These are phyloP conservation scores for Sporobolomyces pararoseus DNA, from an alignment of 768 basidiomycete species.

Conservation along the genomic window DNA sequence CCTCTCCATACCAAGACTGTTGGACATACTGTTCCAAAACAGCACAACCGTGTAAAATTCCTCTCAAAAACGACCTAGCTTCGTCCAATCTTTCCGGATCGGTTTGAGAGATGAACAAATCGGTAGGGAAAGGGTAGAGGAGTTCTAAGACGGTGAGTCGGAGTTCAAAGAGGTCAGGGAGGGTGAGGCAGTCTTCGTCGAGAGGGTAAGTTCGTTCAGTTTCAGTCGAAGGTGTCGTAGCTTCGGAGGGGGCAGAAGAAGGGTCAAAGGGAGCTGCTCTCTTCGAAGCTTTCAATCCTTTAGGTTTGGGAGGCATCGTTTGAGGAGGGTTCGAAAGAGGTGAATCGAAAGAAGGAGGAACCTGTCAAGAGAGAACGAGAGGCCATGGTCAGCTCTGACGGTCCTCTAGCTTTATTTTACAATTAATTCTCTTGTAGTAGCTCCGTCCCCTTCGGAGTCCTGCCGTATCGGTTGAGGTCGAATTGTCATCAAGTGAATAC, in stretches of 20 bases:
- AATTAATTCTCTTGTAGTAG: too few relatives aligned
- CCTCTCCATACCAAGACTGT: neutral
- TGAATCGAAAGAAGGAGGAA: neutral
- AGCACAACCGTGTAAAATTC: conserved; percentile 39
- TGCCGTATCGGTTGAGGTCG: too few relatives aligned
- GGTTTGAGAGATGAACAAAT: neutral
- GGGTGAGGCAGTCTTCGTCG: conserved; percentile 40
- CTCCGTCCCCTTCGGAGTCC: too few relatives aligned
- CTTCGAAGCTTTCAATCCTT: conserved; percentile 37
- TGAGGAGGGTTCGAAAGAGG: neutral
- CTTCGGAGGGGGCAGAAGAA: neutral
- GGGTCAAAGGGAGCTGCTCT: conserved; percentile 29
- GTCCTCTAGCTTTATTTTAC: too few relatives aligned
- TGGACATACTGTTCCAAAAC: conserved; percentile 21
- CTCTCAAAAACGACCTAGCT: conserved; percentile 30
- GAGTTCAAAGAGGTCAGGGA: conserved; percentile 39
- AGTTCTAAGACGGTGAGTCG: conserved; percentile 24
- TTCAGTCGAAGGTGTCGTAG: neutral
- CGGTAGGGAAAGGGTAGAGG: conserved; percentile 27
- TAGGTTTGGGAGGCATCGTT: conserved; percentile 33
- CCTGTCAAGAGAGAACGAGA: too few relatives aligned
- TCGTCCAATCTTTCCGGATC: conserved; percentile 29
- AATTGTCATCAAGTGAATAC: too few relatives aligned
- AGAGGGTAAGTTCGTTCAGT: conserved; percentile 33
- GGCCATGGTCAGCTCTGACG: too few relatives aligned